phyloP scores from a whole-genome alignment of 371 early-diverging fungal genomes.

The Enterocytospora artemiae region DNA sequence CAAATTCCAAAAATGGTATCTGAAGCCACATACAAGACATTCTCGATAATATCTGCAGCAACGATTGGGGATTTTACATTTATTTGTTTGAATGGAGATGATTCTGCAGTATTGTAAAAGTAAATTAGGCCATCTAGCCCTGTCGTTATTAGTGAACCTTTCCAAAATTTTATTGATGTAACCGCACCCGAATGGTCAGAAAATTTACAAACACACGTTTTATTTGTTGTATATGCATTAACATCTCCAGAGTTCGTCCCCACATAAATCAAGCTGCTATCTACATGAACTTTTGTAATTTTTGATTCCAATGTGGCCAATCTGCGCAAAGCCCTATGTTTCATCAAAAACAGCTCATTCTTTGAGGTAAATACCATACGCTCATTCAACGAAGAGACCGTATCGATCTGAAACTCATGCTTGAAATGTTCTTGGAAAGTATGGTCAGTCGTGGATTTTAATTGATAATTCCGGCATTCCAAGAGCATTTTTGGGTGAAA shows the following conservation, averaged over 20 bases:
- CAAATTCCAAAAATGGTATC: conserved; percentile 12
- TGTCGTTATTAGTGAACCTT: no score
- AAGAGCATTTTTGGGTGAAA: conserved; percentile 27
- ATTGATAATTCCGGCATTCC: conserved; percentile 36
- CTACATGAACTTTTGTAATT: conserved; percentile 2
- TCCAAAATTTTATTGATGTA: conserved; percentile 14
- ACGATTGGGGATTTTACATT: no score
- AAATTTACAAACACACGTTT: conserved; percentile 22
- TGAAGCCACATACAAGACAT: no score
- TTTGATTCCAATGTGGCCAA: conserved; percentile 27
- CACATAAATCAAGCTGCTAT: conserved; percentile 11
- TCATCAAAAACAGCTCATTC: conserved; percentile 8
- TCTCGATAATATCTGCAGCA: no score
- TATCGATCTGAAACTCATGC: conserved; percentile 1
- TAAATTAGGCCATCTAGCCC: conserved; percentile 28
- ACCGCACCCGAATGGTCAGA: conserved; percentile 31
- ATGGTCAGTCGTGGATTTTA: conserved; percentile 8
- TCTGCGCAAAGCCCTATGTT: conserved; percentile 13
- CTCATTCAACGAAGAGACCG: not conserved
- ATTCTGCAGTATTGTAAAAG: conserved; percentile 17
- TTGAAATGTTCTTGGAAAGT: conserved; percentile 3
- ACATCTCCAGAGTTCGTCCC: conserved; percentile 31
- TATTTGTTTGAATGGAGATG: no score
- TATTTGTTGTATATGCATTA: conserved; percentile 18
- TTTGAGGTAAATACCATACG: conserved; percentile 9